Conservation (phyloP, 306 rosid species). For the Crotalaria pallida region DNA sequence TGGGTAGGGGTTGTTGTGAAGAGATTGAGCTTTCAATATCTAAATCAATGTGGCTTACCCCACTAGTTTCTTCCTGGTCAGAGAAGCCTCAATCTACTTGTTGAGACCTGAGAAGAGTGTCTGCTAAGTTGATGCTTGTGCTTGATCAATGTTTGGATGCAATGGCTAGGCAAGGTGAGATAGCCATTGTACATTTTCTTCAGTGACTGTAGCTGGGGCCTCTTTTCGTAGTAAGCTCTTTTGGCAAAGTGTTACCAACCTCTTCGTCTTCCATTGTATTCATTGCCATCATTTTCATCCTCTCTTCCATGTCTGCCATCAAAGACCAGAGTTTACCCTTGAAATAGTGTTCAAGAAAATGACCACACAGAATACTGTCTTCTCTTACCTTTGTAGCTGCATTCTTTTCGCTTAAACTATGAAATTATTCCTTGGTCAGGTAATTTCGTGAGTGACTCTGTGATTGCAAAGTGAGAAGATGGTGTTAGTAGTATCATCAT, state of each 20-base stretch:
- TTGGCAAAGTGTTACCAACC: slow-evolving; percentile 61
- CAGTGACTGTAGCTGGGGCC: slow-evolving; percentile 70
- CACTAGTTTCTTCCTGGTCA: slow-evolving; percentile 53
- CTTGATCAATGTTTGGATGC: slow-evolving; percentile 61
- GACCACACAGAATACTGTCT: background rate
- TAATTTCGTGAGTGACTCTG: background rate
- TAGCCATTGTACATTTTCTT: slow-evolving; percentile 82
- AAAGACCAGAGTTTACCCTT: background rate
- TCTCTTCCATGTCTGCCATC: slow-evolving; percentile 73
- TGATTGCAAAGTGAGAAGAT: background rate
- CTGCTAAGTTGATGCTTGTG: slow-evolving; percentile 31
- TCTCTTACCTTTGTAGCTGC: slow-evolving; percentile 20
- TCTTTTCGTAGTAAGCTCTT: slow-evolving; percentile 82
- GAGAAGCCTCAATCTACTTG: slow-evolving; percentile 32
- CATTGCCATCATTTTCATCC: slow-evolving; percentile 54
- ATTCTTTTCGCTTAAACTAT: background rate
- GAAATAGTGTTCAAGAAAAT: background rate
- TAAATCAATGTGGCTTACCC: slow-evolving; percentile 48
- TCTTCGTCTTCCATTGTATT: slow-evolving; percentile 38
- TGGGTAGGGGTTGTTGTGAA: slow-evolving; percentile 39
- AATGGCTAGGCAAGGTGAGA: slow-evolving; percentile 67
- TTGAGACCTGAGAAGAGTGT: slow-evolving; percentile 53
- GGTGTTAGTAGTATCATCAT: background rate
- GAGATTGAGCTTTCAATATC: slow-evolving; percentile 78
- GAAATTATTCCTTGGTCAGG: background rate